Base-by-base conservation (phyloP, 1,284 basidiomycete genomes). In the Austropuccinia psidii region DNA sequence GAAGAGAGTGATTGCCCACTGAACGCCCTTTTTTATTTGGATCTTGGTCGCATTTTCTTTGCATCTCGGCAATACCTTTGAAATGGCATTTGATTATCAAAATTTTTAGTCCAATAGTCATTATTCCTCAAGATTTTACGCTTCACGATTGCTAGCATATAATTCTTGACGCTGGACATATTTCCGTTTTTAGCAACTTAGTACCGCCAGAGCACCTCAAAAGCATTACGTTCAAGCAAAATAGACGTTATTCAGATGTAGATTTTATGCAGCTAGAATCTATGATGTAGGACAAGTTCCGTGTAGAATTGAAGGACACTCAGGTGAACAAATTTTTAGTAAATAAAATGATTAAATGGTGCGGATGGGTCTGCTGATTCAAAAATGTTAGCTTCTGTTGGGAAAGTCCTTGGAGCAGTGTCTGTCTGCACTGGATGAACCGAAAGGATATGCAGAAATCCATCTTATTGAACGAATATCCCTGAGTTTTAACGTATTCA, bases 141-240 rank as follows among this genome's bases (percentile, higher is more conserved):
- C 86, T 86, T 17, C 85, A 87, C 74, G 83, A 87, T 41, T 90
- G 92, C 81, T 91, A 87, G 77, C 90, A 97, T 80, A 85, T 98
- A 58, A 87, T 99, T 17, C 85, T 99, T 61, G 96, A 99, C 80
- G 96, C 96, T 8, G 96, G 96, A 78, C 95, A 98, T 80, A 96
- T 99, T 76, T 87, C 93, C 0, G 89, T 99, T 52, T 88, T 90
- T 78, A 96, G 93, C 78, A 86, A 95, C 74, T 85, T 98, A 0
- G 95, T 89, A 1, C 87, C 92, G 79, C 92, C 97, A 82, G 85
- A 86, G 31, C 87, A 88, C 1, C 85, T 97, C 66, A 86, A 89
- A 58, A 87, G 88, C 45, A 87, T 98, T 37, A 88, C 91, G 50
- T 84, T 87, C 75, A 98, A 98, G 81, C 88, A 91, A 74, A 89